phyloP scores from a whole-genome alignment of 805 yeast genomes.

The Candida ficus region DNA sequence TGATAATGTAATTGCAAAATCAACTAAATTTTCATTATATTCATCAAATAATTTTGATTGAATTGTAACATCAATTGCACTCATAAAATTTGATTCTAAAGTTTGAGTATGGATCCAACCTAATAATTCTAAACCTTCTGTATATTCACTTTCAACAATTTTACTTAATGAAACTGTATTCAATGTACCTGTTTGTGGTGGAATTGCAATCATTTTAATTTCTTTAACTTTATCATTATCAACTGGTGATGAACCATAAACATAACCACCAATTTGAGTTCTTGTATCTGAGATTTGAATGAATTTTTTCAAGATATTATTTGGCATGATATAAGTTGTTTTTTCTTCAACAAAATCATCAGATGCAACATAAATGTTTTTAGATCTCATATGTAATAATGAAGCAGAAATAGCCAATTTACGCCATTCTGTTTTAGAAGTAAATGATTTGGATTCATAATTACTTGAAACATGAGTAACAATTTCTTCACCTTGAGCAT shows the following conservation, averaged over 20 bases:
- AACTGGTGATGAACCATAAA: constrained; percentile 75
- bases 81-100: constrained; percentile 54
- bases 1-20: constrained; percentile 64
- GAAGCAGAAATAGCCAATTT: constrained; percentile 76
- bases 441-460: constrained; percentile 79
- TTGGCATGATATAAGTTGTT: constrained; percentile 74
- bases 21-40: constrained; percentile 37
- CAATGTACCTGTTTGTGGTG: constrained; percentile 82
- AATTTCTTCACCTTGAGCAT: constrained; percentile 95
- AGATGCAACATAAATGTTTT: constrained; percentile 66
- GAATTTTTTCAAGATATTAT: constrained; percentile 71
- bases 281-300: constrained; percentile 77
- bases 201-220: constrained; percentile 64
- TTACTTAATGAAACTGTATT: constrained; percentile 39
- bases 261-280: constrained; percentile 73
- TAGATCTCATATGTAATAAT: constrained; percentile 65
- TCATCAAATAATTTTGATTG: constrained; percentile 38
- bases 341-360: constrained; percentile 57
- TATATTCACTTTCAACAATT: constrained; percentile 47
- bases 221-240: constrained; percentile 76
- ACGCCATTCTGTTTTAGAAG: constrained; percentile 90
- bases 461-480: constrained; percentile 88
- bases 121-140: constrained; percentile 63
- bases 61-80: constrained; percentile 66
- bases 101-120: constrained; percentile 96